Percentiles rank a stretch among this genome's conserved stretches.
phyloP scores from a whole-genome alignment of 148 eudicot species.

The Pouteria glomerata region DNA sequence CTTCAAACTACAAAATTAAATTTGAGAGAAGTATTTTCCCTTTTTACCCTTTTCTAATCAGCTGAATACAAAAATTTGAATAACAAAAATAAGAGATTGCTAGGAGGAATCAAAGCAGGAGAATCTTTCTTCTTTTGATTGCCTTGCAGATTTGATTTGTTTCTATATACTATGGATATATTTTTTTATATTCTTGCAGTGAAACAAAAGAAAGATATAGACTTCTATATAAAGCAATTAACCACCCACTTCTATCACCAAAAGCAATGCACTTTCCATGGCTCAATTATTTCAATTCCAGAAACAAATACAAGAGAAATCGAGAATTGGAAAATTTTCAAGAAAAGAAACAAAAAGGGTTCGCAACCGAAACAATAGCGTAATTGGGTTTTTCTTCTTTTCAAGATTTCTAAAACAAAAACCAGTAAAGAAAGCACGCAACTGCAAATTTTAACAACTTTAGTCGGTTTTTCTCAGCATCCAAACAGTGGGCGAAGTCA shows the following conservation, averaged over 20 bases:
- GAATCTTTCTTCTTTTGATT: neutral
- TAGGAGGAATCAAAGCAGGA: no score
- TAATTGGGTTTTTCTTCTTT: neutral
- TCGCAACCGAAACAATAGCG: no score
- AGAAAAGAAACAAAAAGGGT: no score
- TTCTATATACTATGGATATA: neutral
- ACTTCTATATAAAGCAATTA: neutral
- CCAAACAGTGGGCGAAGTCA: conserved; percentile 3
- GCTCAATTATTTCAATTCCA: neutral
- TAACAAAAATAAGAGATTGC: no score
- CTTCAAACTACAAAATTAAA: neutral
- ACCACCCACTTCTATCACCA: neutral
- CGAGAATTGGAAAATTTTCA: no score
- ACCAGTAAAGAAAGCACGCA: no score
- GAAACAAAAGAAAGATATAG: conserved; percentile 11
- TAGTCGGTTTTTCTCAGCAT: conserved; percentile 2
- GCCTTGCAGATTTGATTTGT: neutral
- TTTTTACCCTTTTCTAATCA: no score
- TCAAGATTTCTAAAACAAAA: neutral
- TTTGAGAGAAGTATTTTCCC: no score
- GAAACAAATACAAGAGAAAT: no score
- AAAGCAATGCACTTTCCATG: neutral
- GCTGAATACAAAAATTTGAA: no score
- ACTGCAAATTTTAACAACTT: no score
- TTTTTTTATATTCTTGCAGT: conserved; percentile 5